These are phyloP conservation scores for Betula pendula DNA, from an alignment of 306 rosid species.

Conservation along the genomic window DNA sequence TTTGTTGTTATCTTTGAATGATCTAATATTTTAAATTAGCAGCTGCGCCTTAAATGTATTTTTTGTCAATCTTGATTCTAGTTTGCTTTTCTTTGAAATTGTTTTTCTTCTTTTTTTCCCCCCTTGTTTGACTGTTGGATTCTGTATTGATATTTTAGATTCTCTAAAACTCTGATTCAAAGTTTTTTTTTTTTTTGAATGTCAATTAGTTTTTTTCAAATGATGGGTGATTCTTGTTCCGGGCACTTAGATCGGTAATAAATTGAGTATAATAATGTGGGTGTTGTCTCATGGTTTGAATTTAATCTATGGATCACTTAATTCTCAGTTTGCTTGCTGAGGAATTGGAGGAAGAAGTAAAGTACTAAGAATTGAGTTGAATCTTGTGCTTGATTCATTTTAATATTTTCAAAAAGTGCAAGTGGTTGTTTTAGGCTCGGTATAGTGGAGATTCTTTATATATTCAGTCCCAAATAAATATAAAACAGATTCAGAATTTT, in stretches of 20 bases:
- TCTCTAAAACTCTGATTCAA: background rate
- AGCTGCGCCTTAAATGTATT: constrained; percentile 23
- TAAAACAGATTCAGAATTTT: background rate
- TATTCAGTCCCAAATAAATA: background rate
- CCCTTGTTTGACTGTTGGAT: background rate
- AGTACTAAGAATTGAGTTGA: background rate
- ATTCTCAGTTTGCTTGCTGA: background rate
- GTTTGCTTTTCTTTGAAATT: background rate
- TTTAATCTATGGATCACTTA: background rate
- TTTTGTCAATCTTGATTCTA: background rate
- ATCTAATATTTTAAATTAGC: background rate
- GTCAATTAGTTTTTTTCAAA: background rate
- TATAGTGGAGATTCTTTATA: background rate
- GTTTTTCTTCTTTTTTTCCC: background rate
- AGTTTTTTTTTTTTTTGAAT: background rate
- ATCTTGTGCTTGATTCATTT: background rate
- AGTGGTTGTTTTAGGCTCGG: background rate
- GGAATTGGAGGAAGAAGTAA: background rate
- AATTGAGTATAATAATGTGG: background rate
- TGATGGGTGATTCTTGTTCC: background rate
- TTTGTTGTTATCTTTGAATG: background rate
- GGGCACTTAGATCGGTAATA: background rate
- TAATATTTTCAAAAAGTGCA: background rate
- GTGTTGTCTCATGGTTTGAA: background rate
- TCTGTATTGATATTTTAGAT: constrained; percentile 1